phyloP scores from a whole-genome alignment of 495 filamentous ascomycete species.

The Sporormia fimetaria region DNA sequence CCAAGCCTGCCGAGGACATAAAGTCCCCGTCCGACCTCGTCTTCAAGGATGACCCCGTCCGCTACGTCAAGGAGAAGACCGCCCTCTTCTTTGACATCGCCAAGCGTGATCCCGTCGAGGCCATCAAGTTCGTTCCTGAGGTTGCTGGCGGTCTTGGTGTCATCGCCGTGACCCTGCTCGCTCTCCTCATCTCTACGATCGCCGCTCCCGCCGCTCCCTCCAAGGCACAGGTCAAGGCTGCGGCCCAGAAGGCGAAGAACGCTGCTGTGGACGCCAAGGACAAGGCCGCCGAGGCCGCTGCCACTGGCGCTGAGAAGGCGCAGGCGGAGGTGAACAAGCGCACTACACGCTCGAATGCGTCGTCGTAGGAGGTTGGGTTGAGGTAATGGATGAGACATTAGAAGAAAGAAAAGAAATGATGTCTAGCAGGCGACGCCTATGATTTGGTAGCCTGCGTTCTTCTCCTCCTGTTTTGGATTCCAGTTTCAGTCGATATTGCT shows the following conservation, averaged over 20 bases:
- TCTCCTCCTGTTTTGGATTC: too few relatives aligned
- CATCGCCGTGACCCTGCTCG: slow-evolving; percentile 49
- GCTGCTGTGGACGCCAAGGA: slow-evolving; percentile 64
- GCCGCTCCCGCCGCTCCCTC: slow-evolving; percentile 44
- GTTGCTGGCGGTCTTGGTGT: slow-evolving; percentile 69
- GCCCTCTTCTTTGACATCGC: slow-evolving; percentile 77
- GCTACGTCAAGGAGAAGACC: slow-evolving; percentile 82
- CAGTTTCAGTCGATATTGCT: too few relatives aligned
- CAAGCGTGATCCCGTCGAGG: slow-evolving; percentile 78
- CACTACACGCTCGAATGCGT: slow-evolving; percentile 37
- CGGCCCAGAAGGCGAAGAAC: slow-evolving; percentile 60
- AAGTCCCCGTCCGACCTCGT: slow-evolving; percentile 61
- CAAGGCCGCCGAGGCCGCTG: slow-evolving; percentile 59
- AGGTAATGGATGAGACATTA: neutral
- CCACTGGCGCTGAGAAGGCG: slow-evolving; percentile 45
- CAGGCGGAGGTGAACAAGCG: slow-evolving; percentile 50
- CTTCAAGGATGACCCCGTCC: slow-evolving; percentile 86
- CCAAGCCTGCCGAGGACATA: slow-evolving; percentile 56
- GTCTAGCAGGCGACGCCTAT: too few relatives aligned
- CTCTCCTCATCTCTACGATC: slow-evolving; percentile 52
- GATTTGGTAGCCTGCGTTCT: too few relatives aligned
- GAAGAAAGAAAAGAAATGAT: neutral
- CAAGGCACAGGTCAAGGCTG: slow-evolving; percentile 44
- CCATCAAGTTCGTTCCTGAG: slow-evolving; percentile 84
- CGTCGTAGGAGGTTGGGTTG: slow-evolving; percentile 14